Evolutionary conservation across 495 filamentous ascomycete genomes (phyloP), one percentile per base, ranked within the genome.

Genomic region (Lindgomyces ingoldianus): DNA sequence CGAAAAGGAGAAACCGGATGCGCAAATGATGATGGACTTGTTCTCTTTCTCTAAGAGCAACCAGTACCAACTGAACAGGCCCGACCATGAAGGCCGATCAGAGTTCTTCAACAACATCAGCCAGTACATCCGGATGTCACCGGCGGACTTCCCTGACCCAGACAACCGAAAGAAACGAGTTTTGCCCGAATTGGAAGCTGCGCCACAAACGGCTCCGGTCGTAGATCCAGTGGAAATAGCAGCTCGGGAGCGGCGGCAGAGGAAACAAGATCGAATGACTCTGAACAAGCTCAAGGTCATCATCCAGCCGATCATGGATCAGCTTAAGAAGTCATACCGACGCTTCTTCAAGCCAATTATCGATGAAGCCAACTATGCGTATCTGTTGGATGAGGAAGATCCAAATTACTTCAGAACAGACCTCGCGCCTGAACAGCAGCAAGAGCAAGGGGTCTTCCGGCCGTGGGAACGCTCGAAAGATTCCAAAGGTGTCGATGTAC

Each of bases 221-320:
- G 36, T 63, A 9, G 73, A 77, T 36, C 76, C 84, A 3, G 67
- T 74, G 16, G 70, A 60, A 1, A 68, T 77, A 4, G 89, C 84
- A 18, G 90, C 91, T 70, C 52, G 53, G 11, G 89, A 89, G 54
- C 87, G 90, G 68, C 85, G 83, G 1, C 89, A 91, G 77, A 91
- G 87, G 71, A 85, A 89, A 75, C 83, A 84, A 41, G 95, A 98
- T 74, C 84, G 88, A 30, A 84, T 90, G 56, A 83, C 84, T 1
- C 79, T 96, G 36, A 96, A 97, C 73, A 74, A 88, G 56, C 77
- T 98, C 56, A 98, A 97, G 76, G 81, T 93, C 18, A 81, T 87
- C 24, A 85, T 98, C 54, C 91, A 96, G 74, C 89, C 89, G 12
- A 88, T 96, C 66, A 96, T 98, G 91, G 93, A 98, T 64, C 89